These are phyloP conservation scores for Patellifolia procumbens DNA, from an alignment of 179 eudicot genomes.

Conservation along the genomic window DNA sequence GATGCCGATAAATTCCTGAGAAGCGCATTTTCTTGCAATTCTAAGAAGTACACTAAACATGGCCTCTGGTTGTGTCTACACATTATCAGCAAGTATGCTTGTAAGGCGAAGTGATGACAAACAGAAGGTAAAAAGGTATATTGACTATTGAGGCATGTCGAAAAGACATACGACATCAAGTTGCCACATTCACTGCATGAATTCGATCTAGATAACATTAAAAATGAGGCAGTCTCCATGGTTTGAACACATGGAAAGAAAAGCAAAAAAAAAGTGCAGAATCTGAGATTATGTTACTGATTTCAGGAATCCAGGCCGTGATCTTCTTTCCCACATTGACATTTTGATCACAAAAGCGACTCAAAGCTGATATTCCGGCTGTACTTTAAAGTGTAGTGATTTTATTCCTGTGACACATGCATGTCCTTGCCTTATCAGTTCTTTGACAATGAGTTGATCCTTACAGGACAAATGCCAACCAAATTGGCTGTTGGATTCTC, in stretches of 20 bases:
- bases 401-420: background rate
- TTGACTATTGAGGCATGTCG: background rate
- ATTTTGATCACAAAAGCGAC: background rate
- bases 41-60: too few species aligned
- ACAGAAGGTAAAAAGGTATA: background rate
- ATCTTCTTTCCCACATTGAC: background rate
- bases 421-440: background rate
- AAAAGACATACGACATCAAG: background rate
- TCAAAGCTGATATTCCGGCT: background rate
- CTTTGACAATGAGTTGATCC: background rate
- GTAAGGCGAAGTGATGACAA: background rate
- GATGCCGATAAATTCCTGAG: too few species aligned
- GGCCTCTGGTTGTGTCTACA: too few species aligned
- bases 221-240: background rate
- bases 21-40: too few species aligned
- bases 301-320: background rate
- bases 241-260: background rate
- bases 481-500: background rate
- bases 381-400: background rate
- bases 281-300: background rate
- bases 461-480: background rate
- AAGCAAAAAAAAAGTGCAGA: background rate
- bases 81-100: too few species aligned
- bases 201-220: too few species aligned
- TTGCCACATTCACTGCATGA: conserved; percentile 6